Conservation (phyloP, 208 protist species). For the Leishmania turanica region DNA sequence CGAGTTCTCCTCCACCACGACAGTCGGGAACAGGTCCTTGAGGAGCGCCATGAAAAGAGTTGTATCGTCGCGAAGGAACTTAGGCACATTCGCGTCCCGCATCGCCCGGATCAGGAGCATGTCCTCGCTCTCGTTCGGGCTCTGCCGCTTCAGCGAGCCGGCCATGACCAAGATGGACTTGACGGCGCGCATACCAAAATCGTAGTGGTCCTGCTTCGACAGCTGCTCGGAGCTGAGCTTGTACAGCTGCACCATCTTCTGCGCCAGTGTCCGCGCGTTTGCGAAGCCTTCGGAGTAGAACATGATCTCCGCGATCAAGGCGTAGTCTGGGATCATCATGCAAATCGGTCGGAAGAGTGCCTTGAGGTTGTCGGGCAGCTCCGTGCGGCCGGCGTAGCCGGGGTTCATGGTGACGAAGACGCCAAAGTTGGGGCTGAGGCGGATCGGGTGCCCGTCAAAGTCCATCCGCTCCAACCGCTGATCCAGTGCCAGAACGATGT, state of each 20-base stretch:
- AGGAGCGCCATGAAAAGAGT: slow-evolving; percentile 95
- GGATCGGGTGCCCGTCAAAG: slow-evolving; percentile 95
- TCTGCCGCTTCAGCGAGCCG: slow-evolving; percentile 89
- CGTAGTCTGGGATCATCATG: slow-evolving; percentile 98
- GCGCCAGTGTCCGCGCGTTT: slow-evolving; percentile 92
- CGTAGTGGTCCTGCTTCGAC: slow-evolving; percentile 97
- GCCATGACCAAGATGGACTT: slow-evolving; percentile 97
- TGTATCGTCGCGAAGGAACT: slow-evolving; percentile 95
- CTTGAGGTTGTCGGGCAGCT: slow-evolving; percentile 98
- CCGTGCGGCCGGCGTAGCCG: slow-evolving; percentile 97
- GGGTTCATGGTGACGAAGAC: slow-evolving; percentile 99
- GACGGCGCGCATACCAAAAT: slow-evolving; percentile 97
- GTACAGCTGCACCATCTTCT: slow-evolving; percentile 98
- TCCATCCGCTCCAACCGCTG: slow-evolving; percentile 84
- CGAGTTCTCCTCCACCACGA: slow-evolving; percentile 78
- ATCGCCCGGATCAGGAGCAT: slow-evolving; percentile 95
- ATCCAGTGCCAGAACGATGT: slow-evolving; percentile 93
- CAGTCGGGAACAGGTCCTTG: slow-evolving; percentile 93
- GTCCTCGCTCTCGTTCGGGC: slow-evolving; percentile 92
- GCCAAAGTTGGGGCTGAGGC: slow-evolving; percentile 93
- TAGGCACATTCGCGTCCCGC: slow-evolving; percentile 95
- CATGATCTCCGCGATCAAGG: slow-evolving; percentile 97
- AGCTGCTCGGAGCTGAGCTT: slow-evolving; percentile 96
- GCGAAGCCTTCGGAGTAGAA: slow-evolving; percentile 98
- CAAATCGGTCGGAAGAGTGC: slow-evolving; percentile 97